These are phyloP conservation scores for Sanghuangporus sanghuang DNA, from an alignment of 1,284 basidiomycete species.

Conservation along the genomic window DNA sequence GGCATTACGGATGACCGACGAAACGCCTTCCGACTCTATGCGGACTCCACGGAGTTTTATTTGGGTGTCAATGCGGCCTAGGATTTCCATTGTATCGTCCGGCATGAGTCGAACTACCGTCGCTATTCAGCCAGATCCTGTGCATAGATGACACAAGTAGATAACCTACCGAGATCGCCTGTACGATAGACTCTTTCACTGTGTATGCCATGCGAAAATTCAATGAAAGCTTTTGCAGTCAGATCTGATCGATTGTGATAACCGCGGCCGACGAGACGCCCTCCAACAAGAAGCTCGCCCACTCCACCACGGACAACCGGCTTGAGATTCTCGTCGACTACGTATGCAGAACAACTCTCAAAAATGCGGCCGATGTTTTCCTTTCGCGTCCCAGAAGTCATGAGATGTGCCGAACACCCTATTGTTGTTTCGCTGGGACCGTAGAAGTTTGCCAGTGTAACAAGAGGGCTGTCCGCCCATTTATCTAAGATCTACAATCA, in stretches of 20 bases:
- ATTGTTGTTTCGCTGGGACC: conserved; percentile 46
- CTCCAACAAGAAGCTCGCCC: conserved; percentile 48
- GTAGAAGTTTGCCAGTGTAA: conserved; percentile 47
- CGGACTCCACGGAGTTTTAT: conserved; percentile 51
- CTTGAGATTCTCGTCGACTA: conserved; percentile 35
- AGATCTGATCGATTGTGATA: conserved; percentile 43
- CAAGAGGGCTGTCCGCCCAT: conserved; percentile 41
- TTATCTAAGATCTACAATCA: conserved; percentile 41
- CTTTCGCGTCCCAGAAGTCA: conserved; percentile 37
- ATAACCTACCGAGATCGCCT: conserved; percentile 35
- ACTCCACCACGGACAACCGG: conserved; percentile 41
- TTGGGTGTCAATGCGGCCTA: conserved; percentile 52
- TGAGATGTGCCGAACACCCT: conserved; percentile 44
- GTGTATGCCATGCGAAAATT: conserved; percentile 31
- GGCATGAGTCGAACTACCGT: conserved; percentile 43
- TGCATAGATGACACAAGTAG: background rate
- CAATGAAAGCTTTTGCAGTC: conserved; percentile 43
- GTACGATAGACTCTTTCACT: conserved; percentile 41
- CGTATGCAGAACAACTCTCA: conserved; percentile 33
- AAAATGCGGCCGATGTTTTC: conserved; percentile 41
- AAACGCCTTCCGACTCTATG: conserved; percentile 50
- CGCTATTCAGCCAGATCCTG: background rate
- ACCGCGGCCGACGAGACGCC: conserved; percentile 46
- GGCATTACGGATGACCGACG: conserved; percentile 39
- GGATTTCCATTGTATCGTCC: conserved; percentile 45